Evolutionary conservation across 306 rosid genomes (phyloP).

Genomic region (Quercus suber): DNA sequence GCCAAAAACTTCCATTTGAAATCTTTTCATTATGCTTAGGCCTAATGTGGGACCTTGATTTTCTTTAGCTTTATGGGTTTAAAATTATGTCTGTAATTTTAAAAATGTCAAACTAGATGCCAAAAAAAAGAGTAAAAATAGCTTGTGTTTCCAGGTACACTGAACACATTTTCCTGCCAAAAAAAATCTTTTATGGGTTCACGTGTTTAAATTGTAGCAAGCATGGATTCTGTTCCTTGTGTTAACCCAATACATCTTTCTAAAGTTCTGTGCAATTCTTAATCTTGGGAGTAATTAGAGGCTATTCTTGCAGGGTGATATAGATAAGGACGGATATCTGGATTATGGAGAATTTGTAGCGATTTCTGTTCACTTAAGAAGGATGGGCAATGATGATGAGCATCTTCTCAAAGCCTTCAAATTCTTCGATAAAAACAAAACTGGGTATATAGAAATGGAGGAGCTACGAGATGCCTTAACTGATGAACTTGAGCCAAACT

Average conservation of each 20-base stretch:
- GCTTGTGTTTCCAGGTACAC: background rate
- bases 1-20: constrained; percentile 28
- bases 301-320: constrained; percentile 73
- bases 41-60: background rate
- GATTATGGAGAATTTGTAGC: constrained; percentile 91
- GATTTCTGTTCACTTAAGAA: constrained; percentile 77
- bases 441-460: constrained; percentile 74
- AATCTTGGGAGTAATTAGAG: constrained; percentile 23
- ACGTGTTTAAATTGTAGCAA: background rate
- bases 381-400: constrained; percentile 70
- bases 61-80: background rate
- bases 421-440: constrained; percentile 73
- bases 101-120: constrained; percentile 6
- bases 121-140: background rate
- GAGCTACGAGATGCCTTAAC: constrained; percentile 63
- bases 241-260: background rate
- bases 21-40: constrained; percentile 2
- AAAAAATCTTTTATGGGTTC: background rate
- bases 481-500: constrained; percentile 52
- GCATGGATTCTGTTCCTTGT: background rate
- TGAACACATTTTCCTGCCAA: background rate
- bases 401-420: constrained; percentile 85
- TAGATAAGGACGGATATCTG: constrained; percentile 77
- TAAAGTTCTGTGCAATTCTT: constrained; percentile 9
- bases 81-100: background rate